Evolutionary conservation across 2,329 filamentous ascomycete genomes (phyloP).

Genomic region (Aureobasidium sp.): DNA sequence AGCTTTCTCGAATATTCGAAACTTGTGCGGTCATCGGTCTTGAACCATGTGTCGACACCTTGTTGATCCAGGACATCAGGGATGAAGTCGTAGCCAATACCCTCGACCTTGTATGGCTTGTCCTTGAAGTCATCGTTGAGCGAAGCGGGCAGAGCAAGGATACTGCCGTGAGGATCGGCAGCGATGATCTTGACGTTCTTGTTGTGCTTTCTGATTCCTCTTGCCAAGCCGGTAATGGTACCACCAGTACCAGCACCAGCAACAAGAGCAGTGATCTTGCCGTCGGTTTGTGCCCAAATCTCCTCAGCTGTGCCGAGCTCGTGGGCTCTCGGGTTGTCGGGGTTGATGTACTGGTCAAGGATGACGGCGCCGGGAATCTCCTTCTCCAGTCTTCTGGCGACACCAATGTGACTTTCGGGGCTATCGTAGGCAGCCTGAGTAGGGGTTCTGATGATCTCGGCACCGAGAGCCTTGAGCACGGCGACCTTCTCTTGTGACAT

Average conservation of each 20-base stretch:
- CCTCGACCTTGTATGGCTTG: constrained; percentile 92
- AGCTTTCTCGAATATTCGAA: constrained; percentile 85
- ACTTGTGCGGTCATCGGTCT: constrained; percentile 88
- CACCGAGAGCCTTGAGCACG: constrained; percentile 85
- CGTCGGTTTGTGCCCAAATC: constrained; percentile 82
- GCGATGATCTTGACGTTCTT: constrained; percentile 79
- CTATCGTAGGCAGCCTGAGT: constrained; percentile 92
- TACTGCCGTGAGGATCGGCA: constrained; percentile 86
- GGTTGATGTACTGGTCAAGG: constrained; percentile 89
- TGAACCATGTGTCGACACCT: constrained; percentile 90
- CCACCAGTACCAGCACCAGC: constrained; percentile 93
- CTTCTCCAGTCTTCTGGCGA: constrained; percentile 81
- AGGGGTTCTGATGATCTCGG: constrained; percentile 95
- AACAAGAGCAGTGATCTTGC: constrained; percentile 73
- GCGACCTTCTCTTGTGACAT: constrained; percentile 99
- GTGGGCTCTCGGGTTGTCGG: constrained; percentile 87
- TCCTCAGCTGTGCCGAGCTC: constrained; percentile 93
- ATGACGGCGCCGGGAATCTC: constrained; percentile 97
- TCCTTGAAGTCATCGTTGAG: constrained; percentile 78
- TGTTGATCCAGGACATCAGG: constrained; percentile 82
- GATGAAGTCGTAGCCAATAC: constrained; percentile 97
- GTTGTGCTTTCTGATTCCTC: constrained; percentile 82
- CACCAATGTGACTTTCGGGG: constrained; percentile 94
- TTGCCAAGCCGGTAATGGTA: constrained; percentile 84
- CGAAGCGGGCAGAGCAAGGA: constrained; percentile 71